phyloP scores from a whole-genome alignment of 345 rosid genomes.

The Ricinus communis region DNA sequence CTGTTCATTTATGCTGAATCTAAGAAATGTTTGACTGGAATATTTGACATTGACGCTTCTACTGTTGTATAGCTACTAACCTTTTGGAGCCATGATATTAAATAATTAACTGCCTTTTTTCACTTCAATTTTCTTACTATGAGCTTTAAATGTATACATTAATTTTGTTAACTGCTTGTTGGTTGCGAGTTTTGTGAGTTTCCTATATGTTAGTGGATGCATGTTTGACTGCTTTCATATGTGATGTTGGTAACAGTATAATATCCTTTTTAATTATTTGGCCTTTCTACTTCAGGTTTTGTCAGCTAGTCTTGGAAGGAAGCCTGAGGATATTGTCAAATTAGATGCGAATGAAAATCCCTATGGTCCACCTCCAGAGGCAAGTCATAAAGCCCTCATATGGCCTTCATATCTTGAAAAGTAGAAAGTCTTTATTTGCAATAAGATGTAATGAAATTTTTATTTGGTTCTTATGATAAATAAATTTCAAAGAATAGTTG shows the following conservation, averaged over 20 bases:
- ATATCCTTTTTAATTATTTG: neutral
- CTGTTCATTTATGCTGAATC: neutral
- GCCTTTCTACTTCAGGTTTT: slow-evolving; percentile 47
- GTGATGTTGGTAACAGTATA: neutral
- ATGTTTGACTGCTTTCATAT: no score
- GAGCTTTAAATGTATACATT: neutral
- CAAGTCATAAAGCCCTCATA: slow-evolving; percentile 33
- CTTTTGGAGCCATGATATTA: neutral
- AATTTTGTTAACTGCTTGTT: neutral
- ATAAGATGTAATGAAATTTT: no score
- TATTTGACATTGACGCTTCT: neutral
- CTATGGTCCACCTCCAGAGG: slow-evolving; percentile 99
- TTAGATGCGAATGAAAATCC: slow-evolving; percentile 99
- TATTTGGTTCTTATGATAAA: no score
- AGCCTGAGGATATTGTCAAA: slow-evolving; percentile 92
- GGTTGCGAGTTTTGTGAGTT: neutral
- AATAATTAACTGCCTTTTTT: neutral
- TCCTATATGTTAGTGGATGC: no score
- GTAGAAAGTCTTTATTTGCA: neutral
- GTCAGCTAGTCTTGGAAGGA: slow-evolving; percentile 79
- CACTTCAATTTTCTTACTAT: neutral
- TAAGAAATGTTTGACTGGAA: neutral
- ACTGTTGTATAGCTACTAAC: neutral
- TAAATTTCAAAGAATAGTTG: neutral
- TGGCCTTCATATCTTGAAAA: neutral